Conservation (phyloP, 2,329 filamentous ascomycete species). For the Colletotrichum kahawae region DNA sequence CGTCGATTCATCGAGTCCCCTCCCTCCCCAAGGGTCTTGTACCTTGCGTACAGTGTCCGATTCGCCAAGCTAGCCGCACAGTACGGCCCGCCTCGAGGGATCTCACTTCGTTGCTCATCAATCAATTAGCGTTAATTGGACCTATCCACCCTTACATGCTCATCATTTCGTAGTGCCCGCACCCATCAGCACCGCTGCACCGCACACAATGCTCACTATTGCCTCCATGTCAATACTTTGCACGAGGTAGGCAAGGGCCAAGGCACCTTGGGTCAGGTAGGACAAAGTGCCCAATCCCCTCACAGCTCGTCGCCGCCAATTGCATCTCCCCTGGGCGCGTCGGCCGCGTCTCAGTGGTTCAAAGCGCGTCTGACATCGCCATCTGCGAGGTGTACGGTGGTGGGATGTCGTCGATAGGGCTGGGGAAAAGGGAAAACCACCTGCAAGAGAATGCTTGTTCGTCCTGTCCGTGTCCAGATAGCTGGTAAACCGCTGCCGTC, state of each 20-base stretch:
- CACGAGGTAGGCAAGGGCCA: neutral
- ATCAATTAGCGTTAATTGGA: conserved; percentile 4
- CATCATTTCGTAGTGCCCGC: neutral
- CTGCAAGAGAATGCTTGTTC: conserved; percentile 13
- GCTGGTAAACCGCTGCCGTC: neutral
- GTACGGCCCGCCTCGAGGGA: neutral
- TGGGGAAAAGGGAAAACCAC: neutral
- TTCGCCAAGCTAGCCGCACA: neutral
- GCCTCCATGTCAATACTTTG: neutral
- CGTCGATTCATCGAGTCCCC: neutral
- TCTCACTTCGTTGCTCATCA: neutral
- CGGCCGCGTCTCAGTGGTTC: neutral
- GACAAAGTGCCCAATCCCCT: neutral
- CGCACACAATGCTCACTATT: neutral
- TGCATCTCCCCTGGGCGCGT: neutral
- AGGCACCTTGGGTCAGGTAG: neutral
- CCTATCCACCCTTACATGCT: neutral
- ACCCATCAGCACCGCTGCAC: neutral
- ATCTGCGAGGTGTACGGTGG: neutral
- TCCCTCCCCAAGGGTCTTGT: neutral
- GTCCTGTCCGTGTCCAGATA: neutral
- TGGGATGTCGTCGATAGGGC: neutral
- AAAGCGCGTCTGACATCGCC: neutral
- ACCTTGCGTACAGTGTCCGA: neutral
- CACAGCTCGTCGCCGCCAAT: neutral